Evolutionary conservation across 2,329 filamentous ascomycete species (phyloP), one percentile per base, ranked within the genome.

Genomic region (Sporothrix sp.): DNA sequence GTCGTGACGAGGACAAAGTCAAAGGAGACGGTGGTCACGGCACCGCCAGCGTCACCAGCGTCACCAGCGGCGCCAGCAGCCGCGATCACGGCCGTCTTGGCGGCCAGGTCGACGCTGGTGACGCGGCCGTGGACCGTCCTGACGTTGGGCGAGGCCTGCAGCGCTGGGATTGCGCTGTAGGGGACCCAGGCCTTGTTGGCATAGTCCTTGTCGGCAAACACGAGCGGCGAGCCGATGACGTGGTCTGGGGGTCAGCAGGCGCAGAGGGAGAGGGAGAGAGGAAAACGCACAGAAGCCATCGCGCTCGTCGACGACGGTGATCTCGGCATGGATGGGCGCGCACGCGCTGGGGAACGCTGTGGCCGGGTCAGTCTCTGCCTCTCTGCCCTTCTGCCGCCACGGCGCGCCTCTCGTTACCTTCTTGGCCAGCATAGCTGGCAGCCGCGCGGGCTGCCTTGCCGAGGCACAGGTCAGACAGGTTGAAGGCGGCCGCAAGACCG

Each of bases 1-100:
- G 85, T 81, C 2, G 81, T 80, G 5, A 81, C 79, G 48, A 91
- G 68, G n/a, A 91, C 74, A 63, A 82, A 90, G 67, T 91, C 87
- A 60, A 91, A 91, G 7, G 65, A 59, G 40, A 77, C 60, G 3
- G 66, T 62, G n/a, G 57, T 63, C 6, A 65, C n/a, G 38, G 54
- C 27, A 4, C 45, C 35, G n/a, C n/a, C 45, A 30, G 64, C n/a
- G n/a, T n/a, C n/a, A n/a, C n/a, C n/a, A n/a, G n/a, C n/a, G n/a
- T n/a, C n/a, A n/a, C 63, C 51, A 74, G 69, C 14, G 75, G 71
- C 8, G 66, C 66, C 32, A n/a, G n/a, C n/a, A n/a, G 63, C 63
- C 42, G 78, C 70, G 14, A 76, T 60, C 50, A 83, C 74, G 14
- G 82, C 82, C 7, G 70, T 72, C 66, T 84, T 85, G 43, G 66